Percentiles rank a stretch among this genome's conserved stretches.
These are phyloP conservation scores for Aspergillus tanneri DNA, from an alignment of 2,329 filamentous ascomycete genomes.

Conservation along the genomic window DNA sequence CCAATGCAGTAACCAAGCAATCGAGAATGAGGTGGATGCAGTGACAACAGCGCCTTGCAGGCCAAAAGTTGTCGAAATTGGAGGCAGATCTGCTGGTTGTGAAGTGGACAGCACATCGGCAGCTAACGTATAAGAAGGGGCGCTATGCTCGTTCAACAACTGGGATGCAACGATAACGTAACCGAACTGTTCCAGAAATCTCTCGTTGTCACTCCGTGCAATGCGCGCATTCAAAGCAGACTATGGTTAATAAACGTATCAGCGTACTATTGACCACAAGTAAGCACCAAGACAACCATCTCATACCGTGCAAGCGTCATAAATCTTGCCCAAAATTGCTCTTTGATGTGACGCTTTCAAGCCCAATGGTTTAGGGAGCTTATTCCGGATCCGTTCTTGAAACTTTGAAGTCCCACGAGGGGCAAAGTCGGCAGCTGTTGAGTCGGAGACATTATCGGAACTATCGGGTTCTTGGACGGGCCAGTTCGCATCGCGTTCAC, in stretches of 20 bases:
- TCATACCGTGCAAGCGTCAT: constrained; percentile 51
- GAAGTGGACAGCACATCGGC: constrained; percentile 34
- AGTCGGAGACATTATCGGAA: constrained; percentile 30
- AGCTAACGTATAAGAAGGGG: constrained; percentile 42
- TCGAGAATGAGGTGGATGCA: constrained; percentile 59
- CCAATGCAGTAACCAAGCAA: constrained; percentile 72
- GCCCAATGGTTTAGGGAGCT: constrained; percentile 50
- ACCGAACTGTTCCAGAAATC: constrained; percentile 87
- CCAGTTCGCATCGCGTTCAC: constrained; percentile 45
- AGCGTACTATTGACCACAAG: neutral
- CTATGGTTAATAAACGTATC: constrained; percentile 18
- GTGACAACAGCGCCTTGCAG: constrained; percentile 66
- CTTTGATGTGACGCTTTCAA: constrained; percentile 31
- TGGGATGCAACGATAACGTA: constrained; percentile 93
- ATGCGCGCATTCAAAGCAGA: constrained; percentile 48
- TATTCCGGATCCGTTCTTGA: constrained; percentile 50
- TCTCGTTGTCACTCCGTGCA: constrained; percentile 73
- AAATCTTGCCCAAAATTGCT: constrained; percentile 40
- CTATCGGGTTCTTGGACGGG: constrained; percentile 32
- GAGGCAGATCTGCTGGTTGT: constrained; percentile 30
- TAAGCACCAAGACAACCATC: neutral
- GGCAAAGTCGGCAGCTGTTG: constrained; percentile 45
- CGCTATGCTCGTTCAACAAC: constrained; percentile 65
- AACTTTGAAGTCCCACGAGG: constrained; percentile 52
- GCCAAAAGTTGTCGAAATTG: constrained; percentile 52